Base-by-base conservation (phyloP, 139 green algal species). In the Zygnema cylindricum region DNA sequence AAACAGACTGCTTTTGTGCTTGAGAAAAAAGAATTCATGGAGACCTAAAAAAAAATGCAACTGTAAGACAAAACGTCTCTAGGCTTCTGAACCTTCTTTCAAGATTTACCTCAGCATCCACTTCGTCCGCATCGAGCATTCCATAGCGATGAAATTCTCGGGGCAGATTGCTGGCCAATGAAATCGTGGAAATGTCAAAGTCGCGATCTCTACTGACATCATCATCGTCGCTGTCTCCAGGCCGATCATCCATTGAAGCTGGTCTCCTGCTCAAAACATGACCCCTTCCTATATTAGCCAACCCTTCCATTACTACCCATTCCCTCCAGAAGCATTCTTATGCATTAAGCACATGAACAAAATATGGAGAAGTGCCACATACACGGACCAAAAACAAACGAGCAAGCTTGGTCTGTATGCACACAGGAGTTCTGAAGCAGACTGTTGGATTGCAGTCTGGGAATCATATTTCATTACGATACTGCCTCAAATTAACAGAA, bases 161-260 rank as follows among this genome's bases (percentile, higher is more conserved):
- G 3, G 71, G 71, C 7, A 79, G 36, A 43, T 79, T 79, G 71
- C 38, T 79, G 7, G 83, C 41, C 43, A 88, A 76, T 36, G 69
- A 82, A 69, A 77, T 43, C 25, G 78, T 88, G 78, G 77, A 55
- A 7, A 88, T 90, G 39, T 88, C 85, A 84, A 89, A 84, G 85
- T 90, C 85, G 16, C 35, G 36, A 79, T 85, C 85, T 35, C 23
- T 40, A 38, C 77, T 54, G 42, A 69, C 55, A 76, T 88, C 85
- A 49, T 90, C 85, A 1, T 90, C 85, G 1, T 90, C 85, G 35
- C 85, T 90, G 43, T 90, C 85, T 22, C 38, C 85, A 69, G 41
- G 85, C 35, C 85, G 85, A 22, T 90, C 85, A 35, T 90, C 85
- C 77, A 90, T 33, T 11, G 83, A 54, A 39, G 85, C 42, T 39